Base-by-base conservation (phyloP, 805 yeast species). In the Ogataea philodendri region DNA sequence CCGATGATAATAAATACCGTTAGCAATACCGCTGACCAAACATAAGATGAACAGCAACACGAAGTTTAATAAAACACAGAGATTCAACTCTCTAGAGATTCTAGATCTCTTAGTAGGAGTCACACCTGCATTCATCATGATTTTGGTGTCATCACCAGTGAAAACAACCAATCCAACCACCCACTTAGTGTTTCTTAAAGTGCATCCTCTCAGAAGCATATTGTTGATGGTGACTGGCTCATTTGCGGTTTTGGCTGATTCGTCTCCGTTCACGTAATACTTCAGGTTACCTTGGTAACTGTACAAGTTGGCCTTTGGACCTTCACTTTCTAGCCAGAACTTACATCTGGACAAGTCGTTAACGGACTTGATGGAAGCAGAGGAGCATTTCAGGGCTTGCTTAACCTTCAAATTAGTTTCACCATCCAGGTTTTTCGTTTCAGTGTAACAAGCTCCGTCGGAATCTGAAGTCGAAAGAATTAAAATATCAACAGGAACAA, bases 341-440 rank as follows among this genome's bases (percentile, higher is more conserved):
- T 68, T 69, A 34, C 75, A 62, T 49, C 68, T 66, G 5, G 70
- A 65, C 24, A 74, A 52, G 47, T 76, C 80, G 41, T 66, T 62
- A 21, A 62, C 66, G 10, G 74, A 62, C 22, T 55, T 58, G 9
- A 59, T 48, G 15, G 57, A 50, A 15, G 49, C 24, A 18, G 62
- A 54, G 6, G 81, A 72, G 49, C 78, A 75, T 51, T 81, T 78
- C 49, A 84, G 58, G 4, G 89, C 81, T 56, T 81, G 86, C 51
- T 80, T 80, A 25, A 80, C 83, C 60, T 84, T 84, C 59, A 84
- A 64, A 48, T 83, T 84, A 2, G 93, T 76, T 54, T 77, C 83
- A 59, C 94, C 94, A 60, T 84, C 94, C 47, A 84, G 67, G 59
- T 84, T 84, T 52, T 83, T 84, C 0, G 94, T 84, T 58, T 84